Conservation (phyloP, 2,329 filamentous ascomycete species). For the Trichoderma koningii region DNA sequence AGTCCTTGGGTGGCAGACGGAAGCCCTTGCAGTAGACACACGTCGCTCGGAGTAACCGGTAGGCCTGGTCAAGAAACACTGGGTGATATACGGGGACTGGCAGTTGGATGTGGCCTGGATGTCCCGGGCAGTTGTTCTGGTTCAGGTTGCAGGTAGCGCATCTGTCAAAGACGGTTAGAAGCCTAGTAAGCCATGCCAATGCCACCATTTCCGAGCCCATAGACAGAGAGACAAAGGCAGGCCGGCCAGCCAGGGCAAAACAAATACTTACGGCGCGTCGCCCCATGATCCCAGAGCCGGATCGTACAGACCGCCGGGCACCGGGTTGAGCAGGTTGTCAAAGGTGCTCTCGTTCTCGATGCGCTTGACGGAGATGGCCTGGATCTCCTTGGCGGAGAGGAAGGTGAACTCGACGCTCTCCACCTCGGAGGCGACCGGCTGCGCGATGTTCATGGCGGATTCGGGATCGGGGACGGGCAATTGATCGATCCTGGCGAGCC, state of each 20-base stretch:
- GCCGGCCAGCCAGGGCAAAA: background rate
- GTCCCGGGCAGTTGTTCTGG: conserved; percentile 81
- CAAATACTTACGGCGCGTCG: conserved; percentile 68
- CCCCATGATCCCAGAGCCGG: conserved; percentile 87
- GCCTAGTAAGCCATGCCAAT: background rate
- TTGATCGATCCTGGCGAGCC: conserved; percentile 20
- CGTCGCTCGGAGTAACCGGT: conserved; percentile 80
- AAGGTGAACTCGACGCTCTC: conserved; percentile 88
- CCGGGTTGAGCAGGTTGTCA: conserved; percentile 84
- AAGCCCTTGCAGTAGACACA: conserved; percentile 91
- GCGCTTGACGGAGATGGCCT: conserved; percentile 85
- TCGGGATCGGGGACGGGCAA: conserved; percentile 15
- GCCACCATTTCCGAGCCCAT: background rate
- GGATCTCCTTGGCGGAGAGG: conserved; percentile 79
- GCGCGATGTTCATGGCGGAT: conserved; percentile 67
- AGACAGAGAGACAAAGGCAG: too few relatives aligned
- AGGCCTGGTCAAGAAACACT: conserved; percentile 91
- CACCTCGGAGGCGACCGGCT: conserved; percentile 81
- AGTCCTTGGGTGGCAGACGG: conserved; percentile 72
- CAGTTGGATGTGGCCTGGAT: conserved; percentile 92
- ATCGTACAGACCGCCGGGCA: conserved; percentile 90
- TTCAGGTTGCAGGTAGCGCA: conserved; percentile 91
- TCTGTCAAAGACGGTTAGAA: conserved; percentile 48
- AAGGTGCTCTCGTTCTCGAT: conserved; percentile 95
- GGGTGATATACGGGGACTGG: conserved; percentile 93